Percentiles rank a stretch among this genome's conserved stretches.
Conservation (phyloP, 192 early-diverging fungal genomes). For the Linnemannia hyalina region DNA sequence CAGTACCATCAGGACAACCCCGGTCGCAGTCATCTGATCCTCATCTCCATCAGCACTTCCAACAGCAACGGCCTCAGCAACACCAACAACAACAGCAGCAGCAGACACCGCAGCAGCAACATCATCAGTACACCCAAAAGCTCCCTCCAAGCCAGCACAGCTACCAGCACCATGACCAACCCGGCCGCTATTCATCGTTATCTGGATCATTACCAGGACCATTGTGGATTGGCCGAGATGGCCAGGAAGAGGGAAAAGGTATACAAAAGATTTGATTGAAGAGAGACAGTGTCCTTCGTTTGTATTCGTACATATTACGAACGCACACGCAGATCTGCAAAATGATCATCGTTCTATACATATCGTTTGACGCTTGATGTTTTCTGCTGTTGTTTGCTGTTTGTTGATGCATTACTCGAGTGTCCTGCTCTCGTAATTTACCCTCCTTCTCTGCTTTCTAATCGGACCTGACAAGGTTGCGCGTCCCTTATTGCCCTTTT, state of each 20-base stretch:
- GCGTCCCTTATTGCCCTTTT: background rate
- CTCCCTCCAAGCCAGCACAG: slow-evolving; percentile 5
- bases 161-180: slow-evolving; percentile 22
- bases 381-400: background rate
- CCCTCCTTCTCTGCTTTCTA: background rate
- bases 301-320: background rate
- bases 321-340: background rate
- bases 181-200: slow-evolving; percentile 20
- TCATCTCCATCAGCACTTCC: slow-evolving; percentile 49
- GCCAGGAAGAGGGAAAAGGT: background rate
- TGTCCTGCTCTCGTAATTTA: background rate
- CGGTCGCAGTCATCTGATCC: slow-evolving; percentile 47
- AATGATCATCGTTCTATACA: background rate
- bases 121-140: background rate
- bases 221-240: background rate
- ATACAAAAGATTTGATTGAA: background rate
- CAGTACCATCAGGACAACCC: slow-evolving; percentile 17
- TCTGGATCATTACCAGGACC: slow-evolving; percentile 29
- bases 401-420: background rate
- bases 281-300: background rate
- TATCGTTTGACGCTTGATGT: background rate
- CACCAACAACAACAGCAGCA: background rate
- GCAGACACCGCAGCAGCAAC: slow-evolving; percentile 4
- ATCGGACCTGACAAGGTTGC: slow-evolving; percentile 8
- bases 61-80: slow-evolving; percentile 20